phyloP scores from a whole-genome alignment of 176 grass and related monocot genomes.

The maize (Zea mays) region DNA sequence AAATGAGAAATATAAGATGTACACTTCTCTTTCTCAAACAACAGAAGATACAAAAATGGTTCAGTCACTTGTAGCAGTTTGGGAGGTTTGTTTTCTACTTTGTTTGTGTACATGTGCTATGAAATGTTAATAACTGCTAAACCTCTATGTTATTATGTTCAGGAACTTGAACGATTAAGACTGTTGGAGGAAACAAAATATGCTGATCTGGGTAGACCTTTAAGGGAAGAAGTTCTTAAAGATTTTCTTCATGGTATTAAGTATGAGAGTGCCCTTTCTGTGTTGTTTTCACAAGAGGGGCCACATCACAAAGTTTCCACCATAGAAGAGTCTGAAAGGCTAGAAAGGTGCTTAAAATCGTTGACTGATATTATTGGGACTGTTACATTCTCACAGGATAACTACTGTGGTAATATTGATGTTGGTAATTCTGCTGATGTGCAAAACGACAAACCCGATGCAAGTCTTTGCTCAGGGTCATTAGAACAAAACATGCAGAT shows the following conservation, averaged over 20 bases:
- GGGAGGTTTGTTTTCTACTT: conserved; percentile 66
- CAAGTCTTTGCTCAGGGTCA: conserved; percentile 10
- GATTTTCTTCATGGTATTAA: conserved; percentile 63
- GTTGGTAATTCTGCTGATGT: conserved; percentile 33
- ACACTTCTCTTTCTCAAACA: conserved; percentile 83
- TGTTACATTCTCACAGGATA: conserved; percentile 50
- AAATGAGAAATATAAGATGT: conserved; percentile 82
- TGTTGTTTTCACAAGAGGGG: conserved; percentile 52
- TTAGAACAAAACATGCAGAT: conserved; percentile 40
- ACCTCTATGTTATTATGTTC: conserved; percentile 17
- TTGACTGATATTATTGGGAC: conserved; percentile 52
- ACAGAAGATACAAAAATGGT: conserved; percentile 78
- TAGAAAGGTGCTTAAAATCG: conserved; percentile 66
- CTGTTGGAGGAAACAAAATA: conserved; percentile 54
- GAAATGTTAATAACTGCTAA: conserved; percentile 34
- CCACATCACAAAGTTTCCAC: conserved; percentile 49
- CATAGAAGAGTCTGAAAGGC: conserved; percentile 51
- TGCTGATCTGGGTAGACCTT: conserved; percentile 53
- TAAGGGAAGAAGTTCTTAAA: conserved; percentile 52
- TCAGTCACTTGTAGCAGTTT: conserved; percentile 86
- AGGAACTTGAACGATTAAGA: conserved; percentile 66
- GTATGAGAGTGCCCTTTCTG: conserved; percentile 63
- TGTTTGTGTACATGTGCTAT: conserved; percentile 27
- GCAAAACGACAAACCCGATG: conserved; percentile 25
- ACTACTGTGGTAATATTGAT: conserved; percentile 30